phyloP scores from a whole-genome alignment of 225 moss, liverwort and hornwort species.

The Marchantia polymorpha region DNA sequence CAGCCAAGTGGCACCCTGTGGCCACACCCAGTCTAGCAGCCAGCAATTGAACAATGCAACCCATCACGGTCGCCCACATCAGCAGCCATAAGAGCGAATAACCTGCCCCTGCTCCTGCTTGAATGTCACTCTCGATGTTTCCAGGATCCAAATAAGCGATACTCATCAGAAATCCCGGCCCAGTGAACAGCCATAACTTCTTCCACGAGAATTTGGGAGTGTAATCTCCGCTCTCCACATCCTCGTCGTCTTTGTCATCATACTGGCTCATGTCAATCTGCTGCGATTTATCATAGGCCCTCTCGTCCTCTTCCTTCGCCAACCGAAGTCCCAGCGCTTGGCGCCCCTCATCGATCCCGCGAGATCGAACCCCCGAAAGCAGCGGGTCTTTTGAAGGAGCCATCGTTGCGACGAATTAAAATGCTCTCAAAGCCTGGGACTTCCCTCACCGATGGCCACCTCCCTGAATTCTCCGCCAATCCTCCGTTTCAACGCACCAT shows the following conservation, averaged over 20 bases:
- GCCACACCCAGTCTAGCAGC: constrained; percentile 88
- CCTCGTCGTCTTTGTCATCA: constrained; percentile 46
- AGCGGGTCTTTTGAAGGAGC: constrained; percentile 23
- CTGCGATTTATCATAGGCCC: constrained; percentile 73
- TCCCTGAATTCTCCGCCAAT: background rate
- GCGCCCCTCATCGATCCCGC: constrained; percentile 7
- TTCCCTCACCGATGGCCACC: background rate
- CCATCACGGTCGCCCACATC: constrained; percentile 95
- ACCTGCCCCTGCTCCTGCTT: constrained; percentile 81
- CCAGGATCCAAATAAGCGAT: constrained; percentile 93
- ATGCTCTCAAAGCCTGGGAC: background rate
- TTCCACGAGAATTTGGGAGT: constrained; percentile 83
- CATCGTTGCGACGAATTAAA: constrained; percentile 16
- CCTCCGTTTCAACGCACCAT: background rate
- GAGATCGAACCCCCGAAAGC: background rate
- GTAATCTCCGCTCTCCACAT: constrained; percentile 66
- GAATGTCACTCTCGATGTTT: constrained; percentile 87
- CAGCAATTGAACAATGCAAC: constrained; percentile 72
- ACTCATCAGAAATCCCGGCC: constrained; percentile 92
- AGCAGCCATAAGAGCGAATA: constrained; percentile 75
- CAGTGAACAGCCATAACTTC: constrained; percentile 87
- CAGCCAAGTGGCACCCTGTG: constrained; percentile 82
- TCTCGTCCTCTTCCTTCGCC: constrained; percentile 46
- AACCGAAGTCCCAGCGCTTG: constrained; percentile 9
- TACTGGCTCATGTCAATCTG: constrained; percentile 56